Evolutionary conservation across 2,329 filamentous ascomycete genomes (phyloP).

Genomic region (Atkinsonella texensis): DNA sequence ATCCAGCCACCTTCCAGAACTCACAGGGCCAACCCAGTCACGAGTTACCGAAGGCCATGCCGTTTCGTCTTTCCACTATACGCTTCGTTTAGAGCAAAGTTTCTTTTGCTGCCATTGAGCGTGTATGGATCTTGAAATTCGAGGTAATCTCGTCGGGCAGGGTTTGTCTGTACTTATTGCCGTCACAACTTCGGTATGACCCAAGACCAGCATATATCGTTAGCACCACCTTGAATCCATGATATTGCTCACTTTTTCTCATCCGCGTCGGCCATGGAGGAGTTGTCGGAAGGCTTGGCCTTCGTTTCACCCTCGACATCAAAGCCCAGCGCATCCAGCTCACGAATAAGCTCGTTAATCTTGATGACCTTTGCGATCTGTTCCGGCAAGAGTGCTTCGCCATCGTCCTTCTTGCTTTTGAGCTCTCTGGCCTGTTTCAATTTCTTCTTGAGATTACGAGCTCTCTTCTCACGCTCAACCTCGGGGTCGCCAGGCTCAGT

Average conservation of each 20-base stretch:
- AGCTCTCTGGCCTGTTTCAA: conserved; percentile 85
- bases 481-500: conserved; percentile 49
- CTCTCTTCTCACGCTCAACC: conserved; percentile 82
- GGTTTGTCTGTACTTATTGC: too few relatives aligned
- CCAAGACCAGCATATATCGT: too few relatives aligned
- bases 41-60: too few relatives aligned
- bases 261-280: not conserved
- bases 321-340: conserved; percentile 76
- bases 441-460: conserved; percentile 85
- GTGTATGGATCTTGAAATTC: too few relatives aligned
- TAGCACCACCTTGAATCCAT: not conserved
- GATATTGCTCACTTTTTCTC: not conserved
- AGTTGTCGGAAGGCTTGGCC: conserved; percentile 8
- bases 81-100: too few relatives aligned
- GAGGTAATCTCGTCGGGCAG: too few relatives aligned
- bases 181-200: too few relatives aligned
- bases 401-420: conserved; percentile 80
- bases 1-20: too few relatives aligned
- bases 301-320: conserved; percentile 60
- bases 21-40: too few relatives aligned
- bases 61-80: too few relatives aligned
- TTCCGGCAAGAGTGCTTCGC: conserved; percentile 74
- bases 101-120: too few relatives aligned
- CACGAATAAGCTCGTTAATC: conserved; percentile 84
- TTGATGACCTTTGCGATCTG: conserved; percentile 97